phyloP scores from a whole-genome alignment of 2,329 filamentous ascomycete genomes.

The Epichloe brachyelytri region DNA sequence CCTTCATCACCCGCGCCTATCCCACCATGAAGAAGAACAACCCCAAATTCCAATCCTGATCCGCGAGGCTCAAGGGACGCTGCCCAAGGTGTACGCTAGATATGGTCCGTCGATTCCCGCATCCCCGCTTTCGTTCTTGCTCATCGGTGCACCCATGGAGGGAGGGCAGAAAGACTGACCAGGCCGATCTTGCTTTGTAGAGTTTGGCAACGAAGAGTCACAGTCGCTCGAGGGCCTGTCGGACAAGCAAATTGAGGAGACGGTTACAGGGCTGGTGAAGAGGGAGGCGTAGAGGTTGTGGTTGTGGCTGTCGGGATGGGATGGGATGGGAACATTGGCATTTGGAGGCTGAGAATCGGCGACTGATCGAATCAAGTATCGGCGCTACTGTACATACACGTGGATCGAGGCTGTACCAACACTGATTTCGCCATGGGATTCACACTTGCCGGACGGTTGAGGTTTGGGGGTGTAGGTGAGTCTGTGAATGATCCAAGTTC shows the following conservation, averaged over 20 bases:
- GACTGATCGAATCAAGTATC: background rate
- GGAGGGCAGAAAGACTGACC: background rate
- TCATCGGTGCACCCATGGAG: background rate
- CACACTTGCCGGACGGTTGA: too few species aligned
- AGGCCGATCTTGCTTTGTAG: slow-evolving; percentile 16
- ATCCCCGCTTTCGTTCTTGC: background rate
- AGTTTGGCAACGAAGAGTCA: slow-evolving; percentile 44
- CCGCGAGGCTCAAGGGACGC: slow-evolving; percentile 74
- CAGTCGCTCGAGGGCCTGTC: slow-evolving; percentile 45
- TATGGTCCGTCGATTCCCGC: slow-evolving; percentile 49
- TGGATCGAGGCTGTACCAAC: background rate
- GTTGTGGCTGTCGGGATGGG: background rate
- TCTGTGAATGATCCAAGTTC: too few species aligned
- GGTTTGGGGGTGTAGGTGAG: too few species aligned
- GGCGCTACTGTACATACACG: background rate
- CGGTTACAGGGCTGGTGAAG: slow-evolving; percentile 43
- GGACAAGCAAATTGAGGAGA: slow-evolving; percentile 49
- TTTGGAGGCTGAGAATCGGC: background rate
- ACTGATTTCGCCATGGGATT: background rate
- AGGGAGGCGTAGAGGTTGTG: background rate
- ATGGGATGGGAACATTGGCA: background rate
- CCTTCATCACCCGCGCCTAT: slow-evolving; percentile 83
- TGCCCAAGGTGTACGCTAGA: slow-evolving; percentile 81
- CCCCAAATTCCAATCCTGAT: slow-evolving; percentile 83
- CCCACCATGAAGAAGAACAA: slow-evolving; percentile 99